A percentile compares a stretch with the other conserved stretches of the same genome.
These are phyloP conservation scores for Wallemia hederae DNA, from an alignment of 1,284 basidiomycete species.

Conservation along the genomic window DNA sequence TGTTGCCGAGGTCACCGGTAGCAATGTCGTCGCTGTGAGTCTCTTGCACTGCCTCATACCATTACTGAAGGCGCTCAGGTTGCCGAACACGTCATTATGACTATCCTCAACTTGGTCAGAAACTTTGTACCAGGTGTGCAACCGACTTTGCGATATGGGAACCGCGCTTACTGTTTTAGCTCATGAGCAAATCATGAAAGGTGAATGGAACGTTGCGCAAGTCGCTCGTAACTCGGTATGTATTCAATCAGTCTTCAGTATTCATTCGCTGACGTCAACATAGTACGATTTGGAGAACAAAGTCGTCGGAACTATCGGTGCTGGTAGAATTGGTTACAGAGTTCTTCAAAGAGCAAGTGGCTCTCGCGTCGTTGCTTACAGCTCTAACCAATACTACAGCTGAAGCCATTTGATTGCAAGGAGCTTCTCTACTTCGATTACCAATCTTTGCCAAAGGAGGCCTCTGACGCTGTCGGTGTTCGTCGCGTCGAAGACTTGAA, in stretches of 20 bases:
- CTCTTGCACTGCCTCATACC: background rate
- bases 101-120: slow-evolving; percentile 53
- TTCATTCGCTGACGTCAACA: slow-evolving; percentile 15
- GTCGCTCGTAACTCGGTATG: slow-evolving; percentile 36
- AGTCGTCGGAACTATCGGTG: slow-evolving; percentile 64
- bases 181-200: slow-evolving; percentile 44
- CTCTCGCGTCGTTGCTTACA: slow-evolving; percentile 2
- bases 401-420: slow-evolving; percentile 64
- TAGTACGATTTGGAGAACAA: slow-evolving; percentile 67
- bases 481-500: slow-evolving; percentile 54
- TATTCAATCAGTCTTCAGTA: slow-evolving; percentile 11
- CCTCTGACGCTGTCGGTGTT: slow-evolving; percentile 37
- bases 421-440: slow-evolving; percentile 88
- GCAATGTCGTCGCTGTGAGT: slow-evolving; percentile 28
- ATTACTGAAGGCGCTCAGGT: slow-evolving; percentile 33
- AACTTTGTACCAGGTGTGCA: slow-evolving; percentile 55
- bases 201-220: slow-evolving; percentile 59
- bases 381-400: slow-evolving; percentile 40
- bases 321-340: slow-evolving; percentile 57
- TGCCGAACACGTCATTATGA: slow-evolving; percentile 65
- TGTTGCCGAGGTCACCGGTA: slow-evolving; percentile 53
- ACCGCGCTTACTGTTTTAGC: slow-evolving; percentile 9
- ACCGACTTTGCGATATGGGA: slow-evolving; percentile 15
- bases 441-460: slow-evolving; percentile 38
- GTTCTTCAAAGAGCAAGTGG: slow-evolving; percentile 10